Evolutionary conservation across 192 early-diverging fungal species (phyloP).

Genomic region (Umbelopsis ramanniana): DNA sequence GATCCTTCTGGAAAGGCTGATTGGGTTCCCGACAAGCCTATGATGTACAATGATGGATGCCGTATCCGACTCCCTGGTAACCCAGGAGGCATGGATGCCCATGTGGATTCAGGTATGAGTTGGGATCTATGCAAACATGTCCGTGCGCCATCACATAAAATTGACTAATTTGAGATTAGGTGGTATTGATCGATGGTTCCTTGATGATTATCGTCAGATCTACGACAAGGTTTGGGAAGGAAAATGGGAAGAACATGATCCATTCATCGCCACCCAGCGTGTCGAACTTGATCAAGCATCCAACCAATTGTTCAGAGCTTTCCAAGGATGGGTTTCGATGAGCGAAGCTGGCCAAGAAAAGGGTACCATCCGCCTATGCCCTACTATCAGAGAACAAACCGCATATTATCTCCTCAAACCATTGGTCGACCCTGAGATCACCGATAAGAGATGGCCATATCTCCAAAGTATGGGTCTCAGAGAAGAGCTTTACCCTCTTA

Average conservation of each 20-base stretch:
- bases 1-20: constrained; percentile 12
- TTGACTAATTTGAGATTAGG: not conserved
- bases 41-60: constrained; percentile 35
- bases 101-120: constrained; percentile 31
- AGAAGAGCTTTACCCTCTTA: constrained; percentile 26
- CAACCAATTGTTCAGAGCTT: constrained; percentile 33
- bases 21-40: constrained; percentile 27
- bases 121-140: constrained; percentile 18
- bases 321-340: constrained; percentile 42
- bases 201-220: constrained; percentile 30
- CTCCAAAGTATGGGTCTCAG: not conserved
- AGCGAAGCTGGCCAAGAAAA: constrained; percentile 20
- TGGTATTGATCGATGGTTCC: constrained; percentile 28
- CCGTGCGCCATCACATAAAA: not conserved
- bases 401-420: constrained; percentile 40
- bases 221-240: constrained; percentile 37
- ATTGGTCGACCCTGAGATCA: constrained; percentile 27
- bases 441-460: not conserved
- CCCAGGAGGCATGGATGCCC: not conserved
- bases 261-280: constrained; percentile 34
- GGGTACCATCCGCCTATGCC: constrained; percentile 37
- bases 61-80: constrained; percentile 32
- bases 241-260: constrained; percentile 37
- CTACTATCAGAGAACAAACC: constrained; percentile 29
- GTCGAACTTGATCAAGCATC: constrained; percentile 30